Percentiles rank a stretch among this genome's conserved stretches.
Evolutionary conservation across 345 rosid species (phyloP).

Genomic region (Lepidium didymum): DNA sequence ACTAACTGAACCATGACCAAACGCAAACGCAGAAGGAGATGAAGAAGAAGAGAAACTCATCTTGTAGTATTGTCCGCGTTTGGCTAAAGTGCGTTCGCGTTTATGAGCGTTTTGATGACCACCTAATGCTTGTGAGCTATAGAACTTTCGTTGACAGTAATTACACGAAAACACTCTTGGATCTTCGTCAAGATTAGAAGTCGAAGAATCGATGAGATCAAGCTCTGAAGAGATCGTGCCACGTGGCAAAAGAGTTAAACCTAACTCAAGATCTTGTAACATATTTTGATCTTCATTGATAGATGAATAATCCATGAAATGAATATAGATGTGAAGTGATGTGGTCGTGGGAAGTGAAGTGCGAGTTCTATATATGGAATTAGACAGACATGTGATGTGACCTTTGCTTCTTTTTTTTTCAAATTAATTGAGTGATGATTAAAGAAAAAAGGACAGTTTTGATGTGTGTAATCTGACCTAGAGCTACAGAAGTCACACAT

Average conservation of each 20-base stretch:
- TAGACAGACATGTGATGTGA: conserved; percentile 25
- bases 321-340: too few relatives aligned
- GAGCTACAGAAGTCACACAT: conserved; percentile 31
- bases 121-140: conserved; percentile 92
- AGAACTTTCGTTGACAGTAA: conserved; percentile 86
- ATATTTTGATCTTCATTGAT: conserved; percentile 9
- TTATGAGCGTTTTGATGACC: conserved; percentile 97
- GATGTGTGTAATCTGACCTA: conserved; percentile 36
- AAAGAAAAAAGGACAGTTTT: conserved; percentile 23
- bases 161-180: conserved; percentile 76
- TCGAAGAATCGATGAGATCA: conserved; percentile 39
- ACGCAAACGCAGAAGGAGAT: conserved; percentile 33
- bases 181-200: conserved; percentile 32
- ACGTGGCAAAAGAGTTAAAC: conserved; percentile 48
- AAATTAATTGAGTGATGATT: conserved; percentile 11
- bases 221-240: conserved; percentile 35
- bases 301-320: conserved; percentile 15
- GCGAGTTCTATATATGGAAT: conserved; percentile 28
- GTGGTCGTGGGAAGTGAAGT: conserved; percentile 28
- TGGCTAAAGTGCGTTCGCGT: conserved; percentile 81
- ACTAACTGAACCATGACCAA: conserved; percentile 26
- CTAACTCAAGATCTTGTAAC: conserved; percentile 38
- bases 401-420: background rate
- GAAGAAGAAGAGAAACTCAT: conserved; percentile 12
- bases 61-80: conserved; percentile 48